These are phyloP conservation scores for Agarophyton chilense DNA, from an alignment of 23 red algal genomes.

Conservation along the genomic window DNA sequence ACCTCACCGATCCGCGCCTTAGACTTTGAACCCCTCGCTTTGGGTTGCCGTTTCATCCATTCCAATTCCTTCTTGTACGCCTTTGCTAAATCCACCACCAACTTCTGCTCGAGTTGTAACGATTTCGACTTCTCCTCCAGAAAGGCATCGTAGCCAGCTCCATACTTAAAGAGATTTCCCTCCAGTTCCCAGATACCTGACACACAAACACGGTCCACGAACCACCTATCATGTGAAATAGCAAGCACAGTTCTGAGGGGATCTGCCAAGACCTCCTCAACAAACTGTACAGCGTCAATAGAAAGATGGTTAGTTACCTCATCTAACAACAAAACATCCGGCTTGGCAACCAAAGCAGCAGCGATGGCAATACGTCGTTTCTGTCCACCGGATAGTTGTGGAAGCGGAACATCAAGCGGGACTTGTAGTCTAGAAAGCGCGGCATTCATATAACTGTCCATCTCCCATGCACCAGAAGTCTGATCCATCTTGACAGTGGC, in stretches of 20 bases:
- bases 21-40: constrained; percentile 72
- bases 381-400: constrained; percentile 78
- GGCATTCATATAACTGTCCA: constrained; percentile 56
- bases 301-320: constrained; percentile 95
- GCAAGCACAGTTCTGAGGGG: constrained; percentile 69
- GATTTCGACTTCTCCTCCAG: constrained; percentile 65
- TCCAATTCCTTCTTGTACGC: constrained; percentile 80
- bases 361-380: constrained; percentile 83
- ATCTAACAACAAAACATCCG: constrained; percentile 89
- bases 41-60: constrained; percentile 83
- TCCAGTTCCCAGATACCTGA: constrained; percentile 90
- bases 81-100: constrained; percentile 7
- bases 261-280: constrained; percentile 72
- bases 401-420: constrained; percentile 39
- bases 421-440: constrained; percentile 47
- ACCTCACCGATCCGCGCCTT: constrained; percentile 76
- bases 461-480: constrained; percentile 63
- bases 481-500: constrained; percentile 48
- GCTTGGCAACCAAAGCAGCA: constrained; percentile 67
- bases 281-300: constrained; percentile 80
- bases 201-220: constrained; percentile 69
- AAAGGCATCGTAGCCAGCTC: constrained; percentile 74
- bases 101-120: constrained; percentile 12
- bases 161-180: constrained; percentile 44
- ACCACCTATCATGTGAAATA: constrained; percentile 87